These are phyloP conservation scores for Babesia sp. DNA, from an alignment of 169 alveolate species.

Conservation along the genomic window DNA sequence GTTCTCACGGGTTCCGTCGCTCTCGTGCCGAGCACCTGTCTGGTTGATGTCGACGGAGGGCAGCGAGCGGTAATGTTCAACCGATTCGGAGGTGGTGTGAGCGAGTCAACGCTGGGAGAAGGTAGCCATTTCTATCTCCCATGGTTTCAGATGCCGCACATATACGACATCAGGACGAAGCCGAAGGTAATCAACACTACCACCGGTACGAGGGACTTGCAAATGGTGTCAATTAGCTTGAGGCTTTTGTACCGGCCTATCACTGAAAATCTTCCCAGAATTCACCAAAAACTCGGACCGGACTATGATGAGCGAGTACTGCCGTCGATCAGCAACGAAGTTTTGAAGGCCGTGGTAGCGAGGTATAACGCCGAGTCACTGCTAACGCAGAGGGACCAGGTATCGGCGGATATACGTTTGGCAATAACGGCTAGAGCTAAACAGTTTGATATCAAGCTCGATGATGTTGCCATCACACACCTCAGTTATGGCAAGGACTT, in stretches of 20 bases:
- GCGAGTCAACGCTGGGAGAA: constrained; percentile 86
- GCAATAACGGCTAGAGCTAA: constrained; percentile 91
- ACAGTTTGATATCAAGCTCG: constrained; percentile 91
- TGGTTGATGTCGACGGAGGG: constrained; percentile 93
- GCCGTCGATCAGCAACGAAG: constrained; percentile 97
- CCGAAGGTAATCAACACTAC: constrained; percentile 92
- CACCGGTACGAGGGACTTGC: constrained; percentile 90
- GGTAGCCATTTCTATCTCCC: constrained; percentile 92
- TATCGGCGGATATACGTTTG: constrained; percentile 89
- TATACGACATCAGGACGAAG: constrained; percentile 88
- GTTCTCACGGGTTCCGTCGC: constrained; percentile 79
- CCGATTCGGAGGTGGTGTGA: constrained; percentile 90
- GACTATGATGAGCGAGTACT: constrained; percentile 96
- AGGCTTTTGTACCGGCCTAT: constrained; percentile 92
- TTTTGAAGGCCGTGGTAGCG: constrained; percentile 95
- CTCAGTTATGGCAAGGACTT: constrained; percentile 95
- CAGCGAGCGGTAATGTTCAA: constrained; percentile 92
- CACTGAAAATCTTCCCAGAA: constrained; percentile 84
- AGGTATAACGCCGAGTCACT: constrained; percentile 93
- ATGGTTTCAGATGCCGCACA: constrained; percentile 88
- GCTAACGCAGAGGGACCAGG: constrained; percentile 94
- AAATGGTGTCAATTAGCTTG: constrained; percentile 91
- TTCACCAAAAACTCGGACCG: constrained; percentile 93
- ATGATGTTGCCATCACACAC: constrained; percentile 96
- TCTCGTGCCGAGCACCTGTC: constrained; percentile 79